Percentiles rank a stretch among this genome's conserved stretches.
phyloP scores from a whole-genome alignment of 257 asterid species.

The Marsdenia floribunda region DNA sequence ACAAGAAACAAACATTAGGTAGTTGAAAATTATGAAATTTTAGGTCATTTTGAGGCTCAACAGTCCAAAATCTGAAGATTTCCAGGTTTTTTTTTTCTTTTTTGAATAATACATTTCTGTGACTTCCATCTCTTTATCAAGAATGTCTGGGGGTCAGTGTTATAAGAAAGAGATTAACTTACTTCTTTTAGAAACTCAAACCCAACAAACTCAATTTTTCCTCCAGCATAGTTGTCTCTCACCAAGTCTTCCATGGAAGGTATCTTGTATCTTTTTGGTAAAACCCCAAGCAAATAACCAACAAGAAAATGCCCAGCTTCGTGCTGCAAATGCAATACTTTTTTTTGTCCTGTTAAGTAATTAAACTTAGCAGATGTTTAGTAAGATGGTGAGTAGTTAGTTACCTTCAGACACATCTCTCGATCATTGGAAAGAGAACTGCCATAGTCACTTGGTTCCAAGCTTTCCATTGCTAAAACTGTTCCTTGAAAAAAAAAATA shows the following conservation, averaged over 20 bases:
- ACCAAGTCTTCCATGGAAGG: conserved; percentile 53
- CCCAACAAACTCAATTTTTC: conserved; percentile 56
- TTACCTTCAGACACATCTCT: conserved; percentile 51
- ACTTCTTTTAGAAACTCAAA: conserved; percentile 63
- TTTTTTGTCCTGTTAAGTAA: background rate
- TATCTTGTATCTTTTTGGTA: conserved; percentile 55
- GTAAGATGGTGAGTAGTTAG: conserved; percentile 1
- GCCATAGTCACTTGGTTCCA: conserved; percentile 20
- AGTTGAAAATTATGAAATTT: background rate
- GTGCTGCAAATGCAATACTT: conserved; percentile 39
- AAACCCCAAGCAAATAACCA: conserved; percentile 67
- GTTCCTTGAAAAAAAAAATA: conserved; percentile 1
- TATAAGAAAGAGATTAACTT: conserved; percentile 20
- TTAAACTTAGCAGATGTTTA: no score
- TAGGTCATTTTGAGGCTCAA: background rate
- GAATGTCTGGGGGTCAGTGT: conserved; percentile 1
- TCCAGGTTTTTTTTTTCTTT: background rate
- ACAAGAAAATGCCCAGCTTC: conserved; percentile 82
- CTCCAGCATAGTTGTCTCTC: conserved; percentile 47
- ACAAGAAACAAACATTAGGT: background rate
- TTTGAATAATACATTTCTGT: background rate
- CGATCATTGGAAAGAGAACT: conserved; percentile 42
- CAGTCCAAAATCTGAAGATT: background rate
- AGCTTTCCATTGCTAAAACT: conserved; percentile 21
- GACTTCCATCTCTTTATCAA: background rate